phyloP scores from a whole-genome alignment of 108 stramenopile species.

The Thalassiosira profunda region DNA sequence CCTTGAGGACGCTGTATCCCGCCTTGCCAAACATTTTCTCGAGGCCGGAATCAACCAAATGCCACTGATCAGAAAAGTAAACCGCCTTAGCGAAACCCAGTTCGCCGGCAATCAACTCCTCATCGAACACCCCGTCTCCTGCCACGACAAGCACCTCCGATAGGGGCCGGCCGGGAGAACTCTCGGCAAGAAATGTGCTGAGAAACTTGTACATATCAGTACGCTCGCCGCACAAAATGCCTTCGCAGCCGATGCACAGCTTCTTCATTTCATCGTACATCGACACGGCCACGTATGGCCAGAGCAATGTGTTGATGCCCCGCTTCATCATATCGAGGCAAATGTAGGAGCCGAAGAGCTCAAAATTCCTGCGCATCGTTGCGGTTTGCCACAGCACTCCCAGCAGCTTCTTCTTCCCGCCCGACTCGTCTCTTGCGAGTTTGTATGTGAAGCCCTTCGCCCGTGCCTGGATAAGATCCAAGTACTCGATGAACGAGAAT shows the following conservation, averaged over 20 bases:
- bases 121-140: constrained; percentile 11
- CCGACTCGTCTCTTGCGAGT: not conserved
- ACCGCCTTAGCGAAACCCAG: constrained; percentile 7
- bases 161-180: constrained; percentile 2
- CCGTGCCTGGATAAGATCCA: not conserved
- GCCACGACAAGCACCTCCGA: not conserved
- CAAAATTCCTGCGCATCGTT: constrained; percentile 30
- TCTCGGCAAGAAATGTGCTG: constrained; percentile 1
- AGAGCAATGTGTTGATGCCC: constrained; percentile 19
- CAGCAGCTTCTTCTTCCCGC: not conserved
- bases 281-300: constrained; percentile 6
- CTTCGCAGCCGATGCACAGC: constrained; percentile 16
- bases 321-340: constrained; percentile 23
- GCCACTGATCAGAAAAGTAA: not conserved
- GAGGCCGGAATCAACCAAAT: constrained; percentile 4
- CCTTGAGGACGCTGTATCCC: not conserved
- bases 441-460: constrained; percentile 22
- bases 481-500: constrained; percentile 14
- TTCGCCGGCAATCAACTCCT: not conserved
- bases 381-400: constrained; percentile 18
- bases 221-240: constrained; percentile 21
- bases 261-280: constrained; percentile 22
- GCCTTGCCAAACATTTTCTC: constrained; percentile 1
- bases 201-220: constrained; percentile 7
- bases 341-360: constrained; percentile 12